Evolutionary conservation across 2,329 filamentous ascomycete species (phyloP), one percentile per base, ranked within the genome.

Genomic region (Nothophaeocryptopus gaeumannii): DNA sequence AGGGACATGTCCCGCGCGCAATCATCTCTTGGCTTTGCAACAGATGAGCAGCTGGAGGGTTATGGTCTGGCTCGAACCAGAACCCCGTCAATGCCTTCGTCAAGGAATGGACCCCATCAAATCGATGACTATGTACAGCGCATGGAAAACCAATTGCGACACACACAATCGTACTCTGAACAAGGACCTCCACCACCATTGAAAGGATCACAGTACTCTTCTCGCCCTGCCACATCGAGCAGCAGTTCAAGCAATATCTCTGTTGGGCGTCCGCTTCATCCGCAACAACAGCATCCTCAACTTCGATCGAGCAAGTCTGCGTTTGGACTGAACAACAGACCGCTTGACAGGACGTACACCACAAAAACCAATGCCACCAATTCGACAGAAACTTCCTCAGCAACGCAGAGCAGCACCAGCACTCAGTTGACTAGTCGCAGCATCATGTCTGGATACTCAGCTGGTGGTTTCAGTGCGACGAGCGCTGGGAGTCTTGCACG

Each of bases 401-500:
- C 64, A 5, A 67, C 83, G 43, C 83, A 85, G 57, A 91, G 85
- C 59, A 82, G 82, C 56, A 81, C 79, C 35, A 88, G 85, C 56
- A 91, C 87, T 1, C 83, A 88, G 59, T 84, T 83, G 66, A 96
- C 89, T 12, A 84, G 85, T 60, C 83, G 86, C 61, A 97, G 89
- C 63, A 70, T 99, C 37, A 96, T 96, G 92, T 97, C 92, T 67
- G 93, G 92, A 2, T 79, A 82, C 45, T 97, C 93, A 45, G 93
- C 93, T 0, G 85, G 91, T 43, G 92, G 81, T 10, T 89, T 96
- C 70, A 97, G 92, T 68, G 88, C 90, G 43, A 97, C 93, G 12
- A 97, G 93, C 70, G 93, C 93, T 12, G 93, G 91, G 46, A 97
- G 92, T 70, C 82, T 95, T 57, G 91, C 90, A 29, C 83, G 91